A percentile compares a stretch with the other conserved stretches of the same genome.
Conservation (phyloP, 805 yeast genomes). For the Maudiozyma serrabonitensis region DNA sequence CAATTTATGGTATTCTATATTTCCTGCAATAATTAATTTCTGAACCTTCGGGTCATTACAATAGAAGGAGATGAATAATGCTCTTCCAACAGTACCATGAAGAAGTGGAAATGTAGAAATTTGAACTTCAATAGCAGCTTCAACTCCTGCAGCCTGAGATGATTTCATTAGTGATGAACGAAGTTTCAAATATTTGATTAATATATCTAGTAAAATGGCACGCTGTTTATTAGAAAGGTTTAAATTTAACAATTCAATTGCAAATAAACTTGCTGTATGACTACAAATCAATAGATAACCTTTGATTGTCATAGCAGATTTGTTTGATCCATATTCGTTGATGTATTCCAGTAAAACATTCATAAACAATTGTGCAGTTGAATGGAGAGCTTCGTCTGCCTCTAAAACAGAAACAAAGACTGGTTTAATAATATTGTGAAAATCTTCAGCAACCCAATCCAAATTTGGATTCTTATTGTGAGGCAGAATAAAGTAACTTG, state of each 20-base stretch:
- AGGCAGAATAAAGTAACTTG: constrained; percentile 20
- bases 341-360: constrained; percentile 24
- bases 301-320: constrained; percentile 25
- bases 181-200: constrained; percentile 33
- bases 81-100: constrained; percentile 39
- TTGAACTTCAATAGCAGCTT: constrained; percentile 21
- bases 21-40: constrained; percentile 36
- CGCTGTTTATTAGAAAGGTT: constrained; percentile 23
- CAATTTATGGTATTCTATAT: constrained; percentile 23
- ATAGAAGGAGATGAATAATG: constrained; percentile 41
- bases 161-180: constrained; percentile 25
- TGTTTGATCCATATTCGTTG: constrained; percentile 17
- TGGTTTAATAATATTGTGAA: constrained; percentile 28
- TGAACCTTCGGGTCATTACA: constrained; percentile 44
- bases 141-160: constrained; percentile 19
- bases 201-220: constrained; percentile 32
- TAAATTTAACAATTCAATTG: constrained; percentile 28
- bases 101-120: constrained; percentile 26
- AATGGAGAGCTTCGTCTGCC: constrained; percentile 28
- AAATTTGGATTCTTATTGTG: constrained; percentile 10
- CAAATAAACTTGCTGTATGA: constrained; percentile 30
- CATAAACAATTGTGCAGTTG: constrained; percentile 31
- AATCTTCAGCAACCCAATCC: constrained; percentile 18
- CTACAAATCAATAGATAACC: constrained; percentile 29
- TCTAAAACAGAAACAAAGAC: constrained; percentile 33